phyloP scores from a whole-genome alignment of 176 grass and related monocot genomes.

The Thinopyrum elongatum region DNA sequence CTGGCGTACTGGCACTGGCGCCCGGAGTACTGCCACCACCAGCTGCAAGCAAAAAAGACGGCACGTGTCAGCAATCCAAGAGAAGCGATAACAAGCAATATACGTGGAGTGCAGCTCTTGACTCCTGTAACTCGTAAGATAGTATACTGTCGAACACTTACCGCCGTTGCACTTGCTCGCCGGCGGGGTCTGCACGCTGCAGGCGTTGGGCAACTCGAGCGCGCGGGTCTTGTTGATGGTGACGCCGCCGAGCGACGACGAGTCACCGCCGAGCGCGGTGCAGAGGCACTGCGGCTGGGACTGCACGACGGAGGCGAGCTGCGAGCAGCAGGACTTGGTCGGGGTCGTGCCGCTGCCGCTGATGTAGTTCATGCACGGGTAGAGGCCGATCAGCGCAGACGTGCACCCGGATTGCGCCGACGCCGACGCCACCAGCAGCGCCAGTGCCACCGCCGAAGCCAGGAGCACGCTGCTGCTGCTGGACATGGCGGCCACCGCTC shows the following conservation, averaged over 20 bases:
- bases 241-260: slow-evolving; percentile 43
- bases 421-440: slow-evolving; percentile 22
- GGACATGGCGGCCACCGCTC: neutral
- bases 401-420: slow-evolving; percentile 66
- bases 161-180: slow-evolving; percentile 72
- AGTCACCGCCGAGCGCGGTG: slow-evolving; percentile 42
- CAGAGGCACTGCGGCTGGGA: slow-evolving; percentile 76
- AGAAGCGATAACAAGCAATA: neutral
- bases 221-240: slow-evolving; percentile 67
- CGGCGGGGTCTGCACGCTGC: slow-evolving; percentile 68
- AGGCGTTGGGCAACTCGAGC: slow-evolving; percentile 50
- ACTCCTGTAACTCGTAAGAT: neutral
- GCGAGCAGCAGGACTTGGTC: slow-evolving; percentile 59
- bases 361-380: slow-evolving; percentile 94
- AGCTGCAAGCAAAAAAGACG: neutral
- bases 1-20: neutral
- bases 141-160: slow-evolving; percentile 21
- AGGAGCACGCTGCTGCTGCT: neutral
- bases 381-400: slow-evolving; percentile 64
- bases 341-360: slow-evolving; percentile 63
- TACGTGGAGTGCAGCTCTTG: neutral
- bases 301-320: slow-evolving; percentile 61
- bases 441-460: neutral
- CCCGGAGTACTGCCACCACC: neutral
- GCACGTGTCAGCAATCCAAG: neutral